A percentile compares a stretch with the other conserved stretches of the same genome.
phyloP scores from a whole-genome alignment of 1,139 yeast species.

The Sugiyamaella neomexicana region DNA sequence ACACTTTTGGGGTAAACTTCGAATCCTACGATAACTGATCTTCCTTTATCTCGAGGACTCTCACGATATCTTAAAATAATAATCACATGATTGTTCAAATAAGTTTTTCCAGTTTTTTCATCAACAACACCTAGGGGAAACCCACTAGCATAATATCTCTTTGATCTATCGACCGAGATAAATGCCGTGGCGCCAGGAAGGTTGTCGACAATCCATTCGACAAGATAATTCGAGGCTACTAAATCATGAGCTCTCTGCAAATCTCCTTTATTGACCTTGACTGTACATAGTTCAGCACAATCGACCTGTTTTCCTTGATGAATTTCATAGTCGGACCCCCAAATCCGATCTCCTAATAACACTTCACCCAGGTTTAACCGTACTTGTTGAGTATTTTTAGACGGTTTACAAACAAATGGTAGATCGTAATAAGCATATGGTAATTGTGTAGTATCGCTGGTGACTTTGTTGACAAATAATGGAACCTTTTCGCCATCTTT shows the following conservation, averaged over 20 bases:
- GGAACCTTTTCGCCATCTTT: slow-evolving; percentile 62
- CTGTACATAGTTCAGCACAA: slow-evolving; percentile 68
- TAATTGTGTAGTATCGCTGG: slow-evolving; percentile 72
- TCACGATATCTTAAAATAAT: slow-evolving; percentile 73
- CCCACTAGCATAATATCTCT: slow-evolving; percentile 80
- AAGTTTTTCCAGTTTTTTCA: slow-evolving; percentile 42
- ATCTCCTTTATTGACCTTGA: slow-evolving; percentile 52
- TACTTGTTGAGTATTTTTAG: slow-evolving; percentile 45
- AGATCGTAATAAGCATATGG: slow-evolving; percentile 76
- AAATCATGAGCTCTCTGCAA: slow-evolving; percentile 59
- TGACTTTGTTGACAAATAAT: slow-evolving; percentile 72
- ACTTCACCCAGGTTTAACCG: slow-evolving; percentile 76
- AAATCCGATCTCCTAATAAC: slow-evolving; percentile 75
- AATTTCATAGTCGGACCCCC: slow-evolving; percentile 70
- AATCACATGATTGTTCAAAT: slow-evolving; percentile 75
- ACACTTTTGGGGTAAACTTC: slow-evolving; percentile 89
- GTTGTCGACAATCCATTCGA: slow-evolving; percentile 82
- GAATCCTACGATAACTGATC: slow-evolving; percentile 76
- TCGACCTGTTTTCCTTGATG: slow-evolving; percentile 60
- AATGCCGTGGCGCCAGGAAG: slow-evolving; percentile 90
- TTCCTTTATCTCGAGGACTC: slow-evolving; percentile 44
- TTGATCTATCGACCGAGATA: slow-evolving; percentile 57
- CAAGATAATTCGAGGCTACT: slow-evolving; percentile 69
- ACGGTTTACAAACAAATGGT: slow-evolving; percentile 79
- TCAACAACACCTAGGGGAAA: slow-evolving; percentile 75